Evolutionary conservation across 108 stramenopile genomes (phyloP), one percentile per base, ranked within the genome.

Genomic region (Aurantiochytrium sp.): DNA sequence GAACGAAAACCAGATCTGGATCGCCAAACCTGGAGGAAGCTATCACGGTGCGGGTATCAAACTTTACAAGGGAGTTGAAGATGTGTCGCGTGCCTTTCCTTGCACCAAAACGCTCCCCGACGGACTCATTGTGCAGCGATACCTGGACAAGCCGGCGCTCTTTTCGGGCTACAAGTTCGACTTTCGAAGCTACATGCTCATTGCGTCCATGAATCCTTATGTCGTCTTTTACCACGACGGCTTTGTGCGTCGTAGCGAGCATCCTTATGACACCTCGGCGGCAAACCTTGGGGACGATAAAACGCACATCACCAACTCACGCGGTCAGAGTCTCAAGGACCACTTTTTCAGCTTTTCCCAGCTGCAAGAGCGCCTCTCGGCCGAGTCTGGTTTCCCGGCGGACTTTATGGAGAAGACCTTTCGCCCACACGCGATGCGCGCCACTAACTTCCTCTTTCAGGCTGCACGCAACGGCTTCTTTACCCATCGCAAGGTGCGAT

Each of bases 131-230:
- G 76, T 83, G n/a, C 76, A 83, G 76, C 76, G 76, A 12, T 83
- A 83, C 76, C 49, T 83, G n/a, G 45, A 47, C 51, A 83, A 83
- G 76, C 76, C 76, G n/a, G 76, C 76, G 45, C 76, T 83, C 23
- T 83, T 83, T 35, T 12, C 76, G 4, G 76, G 76, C 45, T 35
- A 83, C 76, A 83, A 83, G 76, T 83, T 83, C 51, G 76, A 83
- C 76, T 83, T 83, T 53, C 76, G 76, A 12, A 83, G 49, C 49
- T 83, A 83, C 51, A 83, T 83, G 76, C 76, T 83, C 51, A 83
- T 83, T 35, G 76, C 76, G 25, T 83, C 76, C 49, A 83, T 83
- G 76, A 53, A 83, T 23, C 76, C 76, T 14, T 83, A 25, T 53
- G 23, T 83, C 2, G 76, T 83, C 19, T 83, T 83, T 23, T 83